phyloP scores from a whole-genome alignment of 2,329 filamentous ascomycete genomes.

The Pseudocercospora vitis region DNA sequence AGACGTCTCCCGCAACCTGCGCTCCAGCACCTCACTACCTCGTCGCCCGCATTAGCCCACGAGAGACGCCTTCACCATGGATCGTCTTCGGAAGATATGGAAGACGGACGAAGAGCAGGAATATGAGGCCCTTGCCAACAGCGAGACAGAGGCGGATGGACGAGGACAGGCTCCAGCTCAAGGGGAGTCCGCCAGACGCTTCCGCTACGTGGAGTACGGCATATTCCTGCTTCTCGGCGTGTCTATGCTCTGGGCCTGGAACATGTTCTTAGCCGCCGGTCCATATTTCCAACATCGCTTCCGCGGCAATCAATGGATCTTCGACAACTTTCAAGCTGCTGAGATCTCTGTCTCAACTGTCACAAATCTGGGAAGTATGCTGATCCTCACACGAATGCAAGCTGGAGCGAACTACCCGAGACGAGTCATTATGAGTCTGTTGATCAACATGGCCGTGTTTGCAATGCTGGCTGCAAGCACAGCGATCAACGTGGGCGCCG shows the following conservation, averaged over 20 bases:
- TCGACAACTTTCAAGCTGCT: conserved; percentile 81
- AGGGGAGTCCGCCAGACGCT: neutral
- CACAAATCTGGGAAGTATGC: conserved; percentile 74
- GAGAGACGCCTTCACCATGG: conserved; percentile 14
- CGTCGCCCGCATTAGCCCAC: neutral
- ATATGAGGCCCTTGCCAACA: conserved; percentile 34
- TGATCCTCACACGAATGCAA: conserved; percentile 78
- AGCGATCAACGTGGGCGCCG: conserved; percentile 61
- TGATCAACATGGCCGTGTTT: conserved; percentile 77
- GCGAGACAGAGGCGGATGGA: conserved; percentile 24
- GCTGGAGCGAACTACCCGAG: conserved; percentile 80
- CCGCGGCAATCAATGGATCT: conserved; percentile 65
- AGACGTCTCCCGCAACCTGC: neutral
- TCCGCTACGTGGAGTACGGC: conserved; percentile 65
- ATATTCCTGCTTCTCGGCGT: conserved; percentile 84
- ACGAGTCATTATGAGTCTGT: conserved; percentile 74
- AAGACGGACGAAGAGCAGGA: conserved; percentile 29
- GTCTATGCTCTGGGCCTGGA: conserved; percentile 98
- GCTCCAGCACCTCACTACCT: neutral
- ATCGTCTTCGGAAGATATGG: conserved; percentile 33
- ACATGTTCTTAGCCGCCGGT: conserved; percentile 95
- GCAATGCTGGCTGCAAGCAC: conserved; percentile 79
- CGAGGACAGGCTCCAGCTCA: conserved; percentile 12
- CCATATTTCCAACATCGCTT: conserved; percentile 91
- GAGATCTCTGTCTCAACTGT: conserved; percentile 84